phyloP scores from a whole-genome alignment of 2,329 filamentous ascomycete species.

The Exophiala sp. region DNA sequence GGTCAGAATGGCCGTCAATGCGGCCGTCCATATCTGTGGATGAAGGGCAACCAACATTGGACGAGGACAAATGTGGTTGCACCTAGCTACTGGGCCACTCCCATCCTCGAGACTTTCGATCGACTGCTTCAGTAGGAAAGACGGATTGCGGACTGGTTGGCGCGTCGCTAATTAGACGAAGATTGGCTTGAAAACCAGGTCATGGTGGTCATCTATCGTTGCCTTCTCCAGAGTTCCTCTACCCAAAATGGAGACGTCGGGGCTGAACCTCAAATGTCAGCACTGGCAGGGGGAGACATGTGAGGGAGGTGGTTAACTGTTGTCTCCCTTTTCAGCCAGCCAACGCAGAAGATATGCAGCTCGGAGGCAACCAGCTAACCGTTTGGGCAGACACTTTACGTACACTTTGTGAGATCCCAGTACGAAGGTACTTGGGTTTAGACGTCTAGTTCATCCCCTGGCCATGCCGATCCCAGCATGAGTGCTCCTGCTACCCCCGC shows the following conservation, averaged over 20 bases:
- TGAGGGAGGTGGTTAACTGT: neutral
- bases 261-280: no score
- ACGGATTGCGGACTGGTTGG: neutral
- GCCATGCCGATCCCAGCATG: no score
- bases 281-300: no score
- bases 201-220: no score
- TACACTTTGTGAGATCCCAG: conserved; percentile 1
- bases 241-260: no score
- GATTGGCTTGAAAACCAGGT: neutral
- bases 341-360: neutral
- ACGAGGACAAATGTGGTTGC: neutral
- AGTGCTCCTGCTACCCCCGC: no score
- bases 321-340: neutral
- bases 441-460: no score
- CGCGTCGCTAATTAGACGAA: neutral
- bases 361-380: conserved; percentile 1
- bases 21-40: neutral
- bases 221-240: no score
- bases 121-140: neutral
- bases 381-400: neutral
- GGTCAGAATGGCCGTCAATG: neutral
- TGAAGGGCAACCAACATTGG: neutral
- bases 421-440: neutral
- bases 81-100: neutral
- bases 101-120: neutral